Evolutionary conservation across 106 monocot species (phyloP), one percentile per base, ranked within the genome.

Genomic region (Dendrobium nobile): DNA sequence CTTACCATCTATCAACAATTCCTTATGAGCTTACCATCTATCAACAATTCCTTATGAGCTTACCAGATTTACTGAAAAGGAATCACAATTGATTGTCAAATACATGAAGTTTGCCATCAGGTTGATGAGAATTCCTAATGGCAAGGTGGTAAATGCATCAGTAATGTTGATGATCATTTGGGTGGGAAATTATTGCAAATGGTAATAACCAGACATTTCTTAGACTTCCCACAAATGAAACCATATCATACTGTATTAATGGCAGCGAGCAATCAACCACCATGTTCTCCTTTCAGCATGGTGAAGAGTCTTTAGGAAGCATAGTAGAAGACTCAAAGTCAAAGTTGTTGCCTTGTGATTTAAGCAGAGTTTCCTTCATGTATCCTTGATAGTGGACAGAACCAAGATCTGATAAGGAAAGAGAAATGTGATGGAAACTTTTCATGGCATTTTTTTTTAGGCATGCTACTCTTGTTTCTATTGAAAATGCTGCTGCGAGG

Each of bases 391-490:
- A 79, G 48, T 95, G 95, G 95, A 54, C 15, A 8, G 67, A 85
- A 59, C 58, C 73, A 77, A 85, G 70, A 20, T 26, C 75, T 28
- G 28, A 61, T 48, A n/a, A 75, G 68, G 70, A 82, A 77, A 11
- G 80, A 44, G 33, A 81, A 83, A 42, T 80, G 47, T 68, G 48
- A 55, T 7, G 79, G 73, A 64, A 64, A 61, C 10, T 77, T n/a
- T 65, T 51, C 77, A 20, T 94, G 92, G 94, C 94, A 98, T 27
- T 27, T 27, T 27, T 91, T 94, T 94, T 80, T 82, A 88, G 81
- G 73, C 94, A 98, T 88, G 97, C 97, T 67, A 70, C 89, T 79
- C 22, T 95, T 18, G 89, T 87, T 87, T 92, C 89, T 33, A 89
- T 95, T 85, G 95, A 95, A 82, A 89, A 77, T 51, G 87, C 95